These are phyloP conservation scores for Chaetomiaceae sp. DNA, from an alignment of 2,329 filamentous ascomycete genomes.

Conservation along the genomic window DNA sequence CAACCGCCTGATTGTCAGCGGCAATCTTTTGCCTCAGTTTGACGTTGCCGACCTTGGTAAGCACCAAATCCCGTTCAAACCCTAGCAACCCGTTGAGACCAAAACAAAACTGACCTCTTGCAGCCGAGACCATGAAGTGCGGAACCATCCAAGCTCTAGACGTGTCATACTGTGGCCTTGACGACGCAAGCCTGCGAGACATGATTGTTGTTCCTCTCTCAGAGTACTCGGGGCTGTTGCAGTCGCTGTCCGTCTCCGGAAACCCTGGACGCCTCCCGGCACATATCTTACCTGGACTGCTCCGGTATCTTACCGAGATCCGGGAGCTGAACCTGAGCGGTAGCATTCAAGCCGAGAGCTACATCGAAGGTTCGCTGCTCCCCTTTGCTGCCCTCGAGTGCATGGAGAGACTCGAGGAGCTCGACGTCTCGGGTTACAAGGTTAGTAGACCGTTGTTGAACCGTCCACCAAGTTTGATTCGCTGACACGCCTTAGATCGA, in stretches of 20 bases:
- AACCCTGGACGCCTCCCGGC: conserved; percentile 50
- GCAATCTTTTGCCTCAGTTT: conserved; percentile 42
- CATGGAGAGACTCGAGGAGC: conserved; percentile 47
- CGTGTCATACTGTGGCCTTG: conserved; percentile 48
- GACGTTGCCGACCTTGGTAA: conserved; percentile 50
- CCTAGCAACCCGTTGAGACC: neutral
- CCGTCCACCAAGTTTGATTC: too few relatives aligned
- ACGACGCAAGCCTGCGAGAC: conserved; percentile 44
- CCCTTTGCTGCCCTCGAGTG: conserved; percentile 40
- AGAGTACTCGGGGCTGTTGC: conserved; percentile 42
- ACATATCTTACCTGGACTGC: conserved; percentile 41
- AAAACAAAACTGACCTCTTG: conserved; percentile 17
- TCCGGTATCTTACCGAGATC: conserved; percentile 42
- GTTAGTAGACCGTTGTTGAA: conserved; percentile 29
- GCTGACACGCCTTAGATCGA: conserved; percentile 39
- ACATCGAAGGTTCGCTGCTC: conserved; percentile 43
- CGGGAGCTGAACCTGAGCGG: conserved; percentile 48
- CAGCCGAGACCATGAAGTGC: conserved; percentile 30
- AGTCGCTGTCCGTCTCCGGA: conserved; percentile 48
- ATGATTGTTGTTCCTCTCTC: conserved; percentile 44
- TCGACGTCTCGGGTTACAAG: conserved; percentile 53
- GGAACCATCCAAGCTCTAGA: conserved; percentile 44
- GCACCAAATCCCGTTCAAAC: too few relatives aligned
- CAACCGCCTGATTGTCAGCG: conserved; percentile 48
- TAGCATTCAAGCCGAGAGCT: conserved; percentile 46